phyloP scores from a whole-genome alignment of 306 rosid genomes.

The Cucurbita ficifolia region DNA sequence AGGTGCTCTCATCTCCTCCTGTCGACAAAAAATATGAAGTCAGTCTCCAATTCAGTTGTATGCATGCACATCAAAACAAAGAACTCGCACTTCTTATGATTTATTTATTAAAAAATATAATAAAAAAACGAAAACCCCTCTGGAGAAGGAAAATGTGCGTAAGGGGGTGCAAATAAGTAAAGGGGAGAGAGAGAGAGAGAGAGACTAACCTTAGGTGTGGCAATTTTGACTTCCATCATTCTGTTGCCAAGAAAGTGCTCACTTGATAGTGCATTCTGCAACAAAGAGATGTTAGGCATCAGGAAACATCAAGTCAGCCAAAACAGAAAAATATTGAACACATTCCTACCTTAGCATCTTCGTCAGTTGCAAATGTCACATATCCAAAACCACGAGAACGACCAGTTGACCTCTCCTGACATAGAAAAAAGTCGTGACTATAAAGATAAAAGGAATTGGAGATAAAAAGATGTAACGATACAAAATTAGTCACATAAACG shows the following conservation, averaged over 20 bases:
- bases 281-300: slow-evolving; percentile 1
- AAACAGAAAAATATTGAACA: not conserved
- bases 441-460: not conserved
- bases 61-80: not conserved
- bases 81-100: not conserved
- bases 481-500: not conserved
- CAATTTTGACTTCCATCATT: slow-evolving; percentile 93
- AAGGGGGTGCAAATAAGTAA: not conserved
- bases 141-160: not conserved
- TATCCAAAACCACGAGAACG: slow-evolving; percentile 98
- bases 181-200: not conserved
- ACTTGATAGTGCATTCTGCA: slow-evolving; percentile 54
- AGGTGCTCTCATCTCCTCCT: slow-evolving; percentile 98
- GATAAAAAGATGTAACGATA: not conserved
- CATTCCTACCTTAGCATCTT: slow-evolving; percentile 72
- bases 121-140: not conserved
- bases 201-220: slow-evolving; percentile 76
- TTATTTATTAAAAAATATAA: not conserved
- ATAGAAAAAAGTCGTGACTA: not conserved
- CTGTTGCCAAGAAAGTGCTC: slow-evolving; percentile 88
- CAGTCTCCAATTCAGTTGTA: slow-evolving; percentile 1
- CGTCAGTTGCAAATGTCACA: slow-evolving; percentile 73
- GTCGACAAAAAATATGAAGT: slow-evolving; percentile 12
- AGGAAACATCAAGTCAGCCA: not conserved
- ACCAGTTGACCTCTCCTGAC: slow-evolving; percentile 81